These are phyloP conservation scores for Phytophthora podocarpi DNA, from an alignment of 352 stramenopile genomes.

Conservation along the genomic window DNA sequence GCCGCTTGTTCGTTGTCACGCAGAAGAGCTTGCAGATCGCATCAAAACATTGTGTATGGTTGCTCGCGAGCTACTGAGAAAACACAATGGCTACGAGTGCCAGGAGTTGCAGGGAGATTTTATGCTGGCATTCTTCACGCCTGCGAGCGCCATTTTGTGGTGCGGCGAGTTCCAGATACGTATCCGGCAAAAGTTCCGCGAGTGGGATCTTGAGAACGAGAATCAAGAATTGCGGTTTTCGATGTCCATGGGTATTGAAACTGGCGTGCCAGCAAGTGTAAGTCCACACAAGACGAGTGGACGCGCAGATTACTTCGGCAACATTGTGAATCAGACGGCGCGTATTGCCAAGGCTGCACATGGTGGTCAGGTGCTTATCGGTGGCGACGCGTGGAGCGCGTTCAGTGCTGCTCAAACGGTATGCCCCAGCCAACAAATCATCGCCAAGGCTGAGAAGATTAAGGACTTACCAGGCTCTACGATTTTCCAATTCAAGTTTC, in stretches of 20 bases:
- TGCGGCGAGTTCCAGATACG: constrained; percentile 85
- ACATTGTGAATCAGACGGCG: constrained; percentile 90
- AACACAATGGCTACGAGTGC: constrained; percentile 89
- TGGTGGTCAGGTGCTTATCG: constrained; percentile 83
- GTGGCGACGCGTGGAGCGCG: constrained; percentile 76
- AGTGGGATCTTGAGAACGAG: constrained; percentile 77
- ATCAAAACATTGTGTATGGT: constrained; percentile 87
- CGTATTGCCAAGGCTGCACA: constrained; percentile 86
- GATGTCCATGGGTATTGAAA: constrained; percentile 90
- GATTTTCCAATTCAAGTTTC: constrained; percentile 84
- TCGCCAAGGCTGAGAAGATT: constrained; percentile 48
- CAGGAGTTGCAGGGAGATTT: constrained; percentile 90
- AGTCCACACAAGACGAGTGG: constrained; percentile 89
- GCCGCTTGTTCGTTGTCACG: constrained; percentile 80
- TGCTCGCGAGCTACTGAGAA: constrained; percentile 71
- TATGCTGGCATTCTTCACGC: constrained; percentile 90
- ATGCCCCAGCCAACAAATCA: constrained; percentile 41
- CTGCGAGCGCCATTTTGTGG: constrained; percentile 80
- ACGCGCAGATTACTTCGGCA: constrained; percentile 89
- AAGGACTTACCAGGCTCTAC: constrained; percentile 55
- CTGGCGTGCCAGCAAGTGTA: constrained; percentile 80
- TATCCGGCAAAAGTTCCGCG: constrained; percentile 76
- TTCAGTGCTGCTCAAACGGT: constrained; percentile 51
- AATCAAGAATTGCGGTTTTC: constrained; percentile 85
- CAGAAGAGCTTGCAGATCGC: constrained; percentile 81